Base-by-base conservation (phyloP, 768 basidiomycete genomes). In the Filobasidium wieringae region DNA sequence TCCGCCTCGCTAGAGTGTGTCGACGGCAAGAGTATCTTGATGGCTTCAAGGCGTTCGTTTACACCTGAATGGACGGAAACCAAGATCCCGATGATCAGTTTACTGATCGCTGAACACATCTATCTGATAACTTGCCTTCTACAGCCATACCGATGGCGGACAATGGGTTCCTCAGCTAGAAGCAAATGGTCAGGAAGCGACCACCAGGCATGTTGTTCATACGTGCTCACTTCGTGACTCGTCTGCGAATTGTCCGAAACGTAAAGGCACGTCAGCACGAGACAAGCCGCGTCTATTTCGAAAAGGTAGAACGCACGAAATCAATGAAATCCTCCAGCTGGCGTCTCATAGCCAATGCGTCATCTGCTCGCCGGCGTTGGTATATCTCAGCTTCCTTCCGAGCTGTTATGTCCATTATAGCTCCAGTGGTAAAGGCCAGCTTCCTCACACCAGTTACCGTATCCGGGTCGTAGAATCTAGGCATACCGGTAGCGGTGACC, bases 261-360 rank as follows among this genome's bases (percentile, higher is more conserved):
- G n/a, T 19, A 24, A 40, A 12, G 19, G 31, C n/a, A 7, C 37
- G 27, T 39, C 27, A 51, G 49, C 3, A 34, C 9, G 26, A 32
- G 3, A 1, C 22, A 14, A 4, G 5, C 27, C 8, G 36, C 2
- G 33, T 17, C 24, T 15, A 4, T 4, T 27, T 19, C 17, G 12
- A 8, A 41, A 36, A 15, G 37, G 29, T 7, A 17, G 11, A 6
- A 51, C 53, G 41, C 22, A 59, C 58, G 40, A 59, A 43, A 31
- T 61, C 60, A 12, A 61, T 55, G 34, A 57, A 61, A 15, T 56
- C 40, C 29, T 61, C 60, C 47, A 56, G 59, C 29, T 61, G 59
- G 7, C 49, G 45, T 37, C 50, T 53, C 39, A 45, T 36, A 30
- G 51, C 51, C 33, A 61, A 31, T 19, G 53, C 53, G 17, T 61